phyloP scores from a whole-genome alignment of 768 basidiomycete species.

The Ramaria rubella region DNA sequence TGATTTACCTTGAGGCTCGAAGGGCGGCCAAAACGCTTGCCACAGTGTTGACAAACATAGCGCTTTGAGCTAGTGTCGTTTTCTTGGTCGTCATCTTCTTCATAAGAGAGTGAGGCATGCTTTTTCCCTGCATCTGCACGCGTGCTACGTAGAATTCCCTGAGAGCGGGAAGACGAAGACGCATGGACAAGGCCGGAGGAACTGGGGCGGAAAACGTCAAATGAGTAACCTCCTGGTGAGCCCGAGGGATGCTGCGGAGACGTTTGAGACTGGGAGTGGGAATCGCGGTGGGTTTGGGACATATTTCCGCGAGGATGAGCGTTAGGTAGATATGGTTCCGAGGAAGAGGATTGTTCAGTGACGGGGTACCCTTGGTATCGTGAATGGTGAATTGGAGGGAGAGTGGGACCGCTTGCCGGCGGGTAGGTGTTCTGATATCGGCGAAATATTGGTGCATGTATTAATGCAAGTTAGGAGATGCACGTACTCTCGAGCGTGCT shows the following conservation, averaged over 20 bases:
- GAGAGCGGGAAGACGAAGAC: conserved; percentile 3
- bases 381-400: conserved; percentile 3
- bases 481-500: neutral
- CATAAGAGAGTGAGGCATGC: neutral
- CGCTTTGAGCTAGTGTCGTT: conserved; percentile 7
- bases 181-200: conserved; percentile 2
- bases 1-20: conserved; percentile 42
- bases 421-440: conserved; percentile 2
- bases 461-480: neutral
- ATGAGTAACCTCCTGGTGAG: neutral
- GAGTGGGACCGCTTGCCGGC: conserved; percentile 1
- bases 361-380: neutral
- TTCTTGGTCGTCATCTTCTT: conserved; percentile 10
- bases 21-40: conserved; percentile 62
- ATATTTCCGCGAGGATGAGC: neutral
- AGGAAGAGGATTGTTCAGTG: neutral
- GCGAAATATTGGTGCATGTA: neutral
- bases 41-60: conserved; percentile 40
- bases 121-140: conserved; percentile 5
- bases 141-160: conserved; percentile 4
- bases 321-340: neutral
- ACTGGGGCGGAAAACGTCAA: conserved; percentile 5
- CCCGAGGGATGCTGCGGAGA: neutral
- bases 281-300: neutral
- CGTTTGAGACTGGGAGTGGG: neutral